These are phyloP conservation scores for Saccharomyces mikatae DNA, from an alignment of 805 yeast genomes.

Conservation along the genomic window DNA sequence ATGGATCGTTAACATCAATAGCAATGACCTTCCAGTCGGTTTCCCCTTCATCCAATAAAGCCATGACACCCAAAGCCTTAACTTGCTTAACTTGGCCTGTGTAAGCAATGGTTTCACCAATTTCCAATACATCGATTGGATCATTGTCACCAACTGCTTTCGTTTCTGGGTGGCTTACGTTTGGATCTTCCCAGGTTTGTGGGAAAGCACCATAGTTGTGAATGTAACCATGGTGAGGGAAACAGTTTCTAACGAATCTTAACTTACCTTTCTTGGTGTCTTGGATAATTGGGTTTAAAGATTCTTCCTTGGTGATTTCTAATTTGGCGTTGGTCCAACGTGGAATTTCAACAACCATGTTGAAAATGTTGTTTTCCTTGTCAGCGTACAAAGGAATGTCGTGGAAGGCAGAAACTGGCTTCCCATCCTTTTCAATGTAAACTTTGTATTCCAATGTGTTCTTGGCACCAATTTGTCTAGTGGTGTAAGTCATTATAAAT, in stretches of 20 bases:
- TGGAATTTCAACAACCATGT: slow-evolving; percentile 95
- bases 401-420: slow-evolving; percentile 93
- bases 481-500: slow-evolving; percentile 57
- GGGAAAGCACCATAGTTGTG: slow-evolving; percentile 99
- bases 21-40: slow-evolving; percentile 90
- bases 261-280: slow-evolving; percentile 96
- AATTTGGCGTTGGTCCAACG: slow-evolving; percentile 97
- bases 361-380: slow-evolving; percentile 77
- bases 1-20: slow-evolving; percentile 79
- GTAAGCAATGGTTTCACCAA: slow-evolving; percentile 57
- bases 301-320: slow-evolving; percentile 80
- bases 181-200: slow-evolving; percentile 82
- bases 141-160: slow-evolving; percentile 73
- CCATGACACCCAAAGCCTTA: slow-evolving; percentile 89
- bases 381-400: slow-evolving; percentile 89
- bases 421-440: slow-evolving; percentile 86
- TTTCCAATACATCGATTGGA: slow-evolving; percentile 80
- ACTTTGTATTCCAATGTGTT: slow-evolving; percentile 91
- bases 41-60: slow-evolving; percentile 87
- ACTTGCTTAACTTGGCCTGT: slow-evolving; percentile 79
- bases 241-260: slow-evolving; percentile 92
- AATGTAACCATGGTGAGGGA: slow-evolving; percentile 98
- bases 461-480: slow-evolving; percentile 93
- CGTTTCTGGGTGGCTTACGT: slow-evolving; percentile 54
- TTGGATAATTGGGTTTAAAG: slow-evolving; percentile 89